Base-by-base conservation (phyloP, 2,329 filamentous ascomycete species). In the Colletotrichum orchidophilum region DNA sequence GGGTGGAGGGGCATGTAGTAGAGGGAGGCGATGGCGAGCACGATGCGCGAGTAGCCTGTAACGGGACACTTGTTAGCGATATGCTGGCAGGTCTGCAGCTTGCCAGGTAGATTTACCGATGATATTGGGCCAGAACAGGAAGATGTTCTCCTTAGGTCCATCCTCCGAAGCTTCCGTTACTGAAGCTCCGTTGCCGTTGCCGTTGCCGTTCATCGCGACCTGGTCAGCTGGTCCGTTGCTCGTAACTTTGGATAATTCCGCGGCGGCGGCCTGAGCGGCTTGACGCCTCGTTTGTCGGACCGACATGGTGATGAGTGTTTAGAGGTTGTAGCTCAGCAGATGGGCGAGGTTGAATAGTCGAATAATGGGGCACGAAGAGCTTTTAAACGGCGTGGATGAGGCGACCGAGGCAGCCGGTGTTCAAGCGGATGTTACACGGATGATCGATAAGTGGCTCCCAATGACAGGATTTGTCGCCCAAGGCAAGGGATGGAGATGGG, bases 1-100 rank as follows among this genome's bases (percentile, higher is more conserved):
- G 96, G 96, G 82, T 99, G 96, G 64, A 98, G 90, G 62, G 96
- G 96, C 96, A 99, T 99, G 86, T 98, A 99, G 86, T 98, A 97
- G 75, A 99, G 91, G 31, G 96, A 98, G 58, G 93, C 94, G 77
- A 98, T 85, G 76, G 95, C 95, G 75, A 96, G 89, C 74, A 96
- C 84, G 78, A 96, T 92, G 77, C 94, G 91, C 69, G 84, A 87
- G 82, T 96, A 96, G 75, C 93, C 93, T 95, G 74, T 12, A 42
- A 66, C 60, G 46, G 53, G 54, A 60, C 39, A 21, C 29, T 33
- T 35, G 39, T 42, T 57, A 65, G 57, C 52, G 7, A 42, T 42
- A 18, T 39, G 35, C 60, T 57, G 39, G 18, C 21, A 54, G 31
- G 35, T 21, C 13, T 59, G 18, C 13, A 49, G 42, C 27, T 52